A percentile compares a stretch with the other conserved stretches of the same genome.
Evolutionary conservation across 75 land plant species (phyloP).

Genomic region (Pinus tabuliformis): DNA sequence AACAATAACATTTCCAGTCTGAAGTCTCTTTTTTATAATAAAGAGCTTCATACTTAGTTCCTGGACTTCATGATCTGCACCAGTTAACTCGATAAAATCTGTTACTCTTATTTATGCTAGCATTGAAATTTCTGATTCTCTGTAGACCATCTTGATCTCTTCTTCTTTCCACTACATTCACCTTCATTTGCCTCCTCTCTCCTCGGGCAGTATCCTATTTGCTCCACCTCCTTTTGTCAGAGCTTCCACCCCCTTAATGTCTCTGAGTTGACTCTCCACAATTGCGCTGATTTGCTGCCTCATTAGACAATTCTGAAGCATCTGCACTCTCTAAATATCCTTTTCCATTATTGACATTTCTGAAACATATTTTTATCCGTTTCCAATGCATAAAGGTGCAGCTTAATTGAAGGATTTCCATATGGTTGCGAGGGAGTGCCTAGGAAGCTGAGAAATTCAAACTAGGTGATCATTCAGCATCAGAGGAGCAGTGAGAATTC

Average conservation of each 20-base stretch:
- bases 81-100: conserved; percentile 11
- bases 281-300: neutral
- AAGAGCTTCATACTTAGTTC: conserved; percentile 15
- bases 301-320: neutral
- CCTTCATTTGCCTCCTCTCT: conserved; percentile 16
- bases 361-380: neutral
- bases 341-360: neutral
- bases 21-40: conserved; percentile 31
- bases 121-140: conserved; percentile 17
- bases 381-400: no score
- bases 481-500: no score
- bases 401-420: no score
- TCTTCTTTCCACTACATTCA: conserved; percentile 12
- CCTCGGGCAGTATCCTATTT: conserved; percentile 75
- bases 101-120: conserved; percentile 18
- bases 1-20: conserved; percentile 15
- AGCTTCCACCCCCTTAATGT: conserved; percentile 3
- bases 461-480: no score
- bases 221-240: conserved; percentile 15
- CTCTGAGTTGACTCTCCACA: neutral
- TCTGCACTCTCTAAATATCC: no score
- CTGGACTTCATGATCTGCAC: conserved; percentile 19
- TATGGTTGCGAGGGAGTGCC: no score
- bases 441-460: no score
- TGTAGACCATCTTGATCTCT: conserved; percentile 29